Evolutionary conservation across 192 early-diverging fungal genomes (phyloP), one percentile per base, ranked within the genome.

Genomic region (Pecoramyces ruminantium): DNA sequence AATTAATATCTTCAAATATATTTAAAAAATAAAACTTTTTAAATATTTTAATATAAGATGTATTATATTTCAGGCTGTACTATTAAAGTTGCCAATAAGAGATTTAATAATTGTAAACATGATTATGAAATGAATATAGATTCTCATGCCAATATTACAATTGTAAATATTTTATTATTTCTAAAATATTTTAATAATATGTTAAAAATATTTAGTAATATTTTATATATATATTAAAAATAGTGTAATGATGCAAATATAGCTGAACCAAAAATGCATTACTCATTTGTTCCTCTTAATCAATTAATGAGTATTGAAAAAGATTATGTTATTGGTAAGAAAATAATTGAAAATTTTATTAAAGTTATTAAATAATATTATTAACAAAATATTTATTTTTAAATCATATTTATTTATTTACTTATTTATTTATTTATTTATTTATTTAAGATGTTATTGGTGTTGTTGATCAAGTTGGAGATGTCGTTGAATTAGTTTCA

Each of bases 91-190:
- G 96, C 96, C 27, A 95, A 95, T 78, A 91, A 94, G 80, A 94
- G 93, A 83, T 95, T 91, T 81, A 92, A 87, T 34, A 94, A 85
- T 77, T 84, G 94, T 42, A 89, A 93, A 84, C 96, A 96, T 85
- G 93, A 98, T 80, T 99, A 99, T 81, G 97, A 99, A 85, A 86
- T 99, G 51, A 88, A 89, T 8, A 85, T 98, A 67, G 96, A 97
- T 29, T 86, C 89, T 79, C 83, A 83, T 28, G 92, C 94, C 8
- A 83, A 88, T 21, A 88, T 99, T 38, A 87, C 85, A 30, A 85
- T 84, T 84, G 92, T 92, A 82, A 82, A 30, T 42, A 82, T 84
- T 38, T 40, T n/a, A n/a, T n/a, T n/a, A n/a, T n/a, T n/a, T n/a
- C n/a, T n/a, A n/a, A n/a, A n/a, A n/a, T n/a, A n/a, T n/a, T n/a